Conservation (phyloP, 2,329 filamentous ascomycete genomes). For the Pyrenochaeta sp. region DNA sequence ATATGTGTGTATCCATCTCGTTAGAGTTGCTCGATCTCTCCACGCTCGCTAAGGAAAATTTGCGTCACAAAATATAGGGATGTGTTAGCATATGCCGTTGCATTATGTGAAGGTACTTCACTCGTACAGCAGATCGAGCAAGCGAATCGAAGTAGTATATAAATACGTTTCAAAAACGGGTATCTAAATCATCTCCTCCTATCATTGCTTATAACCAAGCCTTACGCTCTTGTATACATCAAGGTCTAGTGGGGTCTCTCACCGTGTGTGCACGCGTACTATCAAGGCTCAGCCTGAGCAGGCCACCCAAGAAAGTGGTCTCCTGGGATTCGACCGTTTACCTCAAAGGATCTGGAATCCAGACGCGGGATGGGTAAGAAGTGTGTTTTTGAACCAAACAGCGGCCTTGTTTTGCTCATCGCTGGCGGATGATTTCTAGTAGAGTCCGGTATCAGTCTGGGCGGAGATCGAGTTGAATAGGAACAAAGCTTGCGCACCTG, state of each 20-base stretch:
- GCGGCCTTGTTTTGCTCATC: conserved; percentile 26
- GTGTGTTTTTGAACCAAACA: neutral
- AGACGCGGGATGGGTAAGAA: neutral
- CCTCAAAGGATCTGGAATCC: neutral
- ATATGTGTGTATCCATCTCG: no score
- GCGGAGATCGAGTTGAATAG: conserved; percentile 62
- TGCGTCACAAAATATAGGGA: no score
- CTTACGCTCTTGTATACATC: neutral
- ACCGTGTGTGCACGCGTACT: neutral
- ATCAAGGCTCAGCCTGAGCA: conserved; percentile 7
- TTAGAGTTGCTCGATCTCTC: no score
- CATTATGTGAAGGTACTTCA: no score
- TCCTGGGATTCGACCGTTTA: neutral
- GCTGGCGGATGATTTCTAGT: conserved; percentile 56
- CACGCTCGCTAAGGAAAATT: no score
- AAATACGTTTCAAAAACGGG: conserved; percentile 11
- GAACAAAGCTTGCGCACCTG: conserved; percentile 64
- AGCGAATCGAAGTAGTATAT: neutral
- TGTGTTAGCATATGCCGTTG: no score
- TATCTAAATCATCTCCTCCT: conserved; percentile 17
- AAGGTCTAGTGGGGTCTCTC: neutral
- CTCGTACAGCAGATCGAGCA: neutral
- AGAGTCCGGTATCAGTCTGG: conserved; percentile 60
- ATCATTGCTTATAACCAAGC: neutral
- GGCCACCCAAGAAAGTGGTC: conserved; percentile 7